phyloP scores from a whole-genome alignment of 345 rosid species.

The Adansonia digitata region DNA sequence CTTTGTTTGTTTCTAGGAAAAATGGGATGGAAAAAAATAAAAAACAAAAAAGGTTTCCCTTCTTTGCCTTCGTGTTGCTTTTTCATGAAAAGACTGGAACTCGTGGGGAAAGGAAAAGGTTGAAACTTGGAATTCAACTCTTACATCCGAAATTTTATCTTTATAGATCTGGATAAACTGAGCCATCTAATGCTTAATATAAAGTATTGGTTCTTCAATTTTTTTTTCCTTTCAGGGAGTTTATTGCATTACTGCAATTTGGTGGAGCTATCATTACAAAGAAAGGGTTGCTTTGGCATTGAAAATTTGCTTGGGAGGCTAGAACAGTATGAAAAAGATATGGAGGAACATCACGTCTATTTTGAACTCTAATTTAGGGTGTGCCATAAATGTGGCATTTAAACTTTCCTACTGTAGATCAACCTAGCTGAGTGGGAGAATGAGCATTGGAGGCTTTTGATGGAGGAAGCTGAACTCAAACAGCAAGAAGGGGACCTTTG shows the following conservation, averaged over 20 bases:
- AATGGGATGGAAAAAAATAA: too few species aligned
- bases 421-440: conserved; percentile 67
- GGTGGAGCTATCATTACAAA: conserved; percentile 70
- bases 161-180: not conserved
- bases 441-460: conserved; percentile 58
- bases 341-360: conserved; percentile 77
- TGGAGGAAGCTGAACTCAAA: conserved; percentile 71
- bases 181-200: not conserved
- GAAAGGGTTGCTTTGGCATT: conserved; percentile 65
- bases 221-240: conserved; percentile 34
- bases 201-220: not conserved
- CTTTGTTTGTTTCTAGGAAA: conserved; percentile 3
- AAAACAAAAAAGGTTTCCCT: not conserved
- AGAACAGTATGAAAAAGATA: conserved; percentile 74
- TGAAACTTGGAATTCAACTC: not conserved
- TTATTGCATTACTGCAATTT: conserved; percentile 47
- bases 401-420: conserved; percentile 30
- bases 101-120: not conserved
- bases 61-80: not conserved
- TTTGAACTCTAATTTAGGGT: not conserved
- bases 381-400: conserved; percentile 1
- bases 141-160: not conserved
- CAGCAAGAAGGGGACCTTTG: conserved; percentile 52
- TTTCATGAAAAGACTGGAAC: not conserved
- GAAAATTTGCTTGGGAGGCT: conserved; percentile 61